Percentiles rank a stretch among this genome's conserved stretches.
These are phyloP conservation scores for Tulasnella sp. DNA, from an alignment of 768 basidiomycete genomes.

Conservation along the genomic window DNA sequence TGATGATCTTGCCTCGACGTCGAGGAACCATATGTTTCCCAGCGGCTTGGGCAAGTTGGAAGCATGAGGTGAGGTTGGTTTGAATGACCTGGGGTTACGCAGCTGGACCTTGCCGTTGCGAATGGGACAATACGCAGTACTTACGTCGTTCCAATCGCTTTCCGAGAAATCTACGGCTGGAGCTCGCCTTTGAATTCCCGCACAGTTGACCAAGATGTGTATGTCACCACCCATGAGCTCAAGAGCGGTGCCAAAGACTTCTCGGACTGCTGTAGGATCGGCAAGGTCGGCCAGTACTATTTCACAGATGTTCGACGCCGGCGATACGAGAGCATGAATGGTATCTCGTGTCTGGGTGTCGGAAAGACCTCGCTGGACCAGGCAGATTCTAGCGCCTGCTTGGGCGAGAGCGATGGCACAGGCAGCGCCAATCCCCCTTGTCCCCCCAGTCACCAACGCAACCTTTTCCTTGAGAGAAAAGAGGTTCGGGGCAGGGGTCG, in stretches of 20 bases:
- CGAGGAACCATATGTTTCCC: slow-evolving; percentile 74
- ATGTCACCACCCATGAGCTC: slow-evolving; percentile 39
- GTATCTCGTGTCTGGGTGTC: slow-evolving; percentile 28
- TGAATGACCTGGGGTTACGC: slow-evolving; percentile 49
- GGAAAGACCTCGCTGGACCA: slow-evolving; percentile 34
- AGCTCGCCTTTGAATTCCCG: slow-evolving; percentile 46
- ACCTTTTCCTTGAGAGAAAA: slow-evolving; percentile 12
- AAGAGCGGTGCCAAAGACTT: slow-evolving; percentile 38
- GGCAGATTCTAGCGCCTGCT: slow-evolving; percentile 40
- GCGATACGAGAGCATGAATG: slow-evolving; percentile 25
- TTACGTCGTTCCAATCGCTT: slow-evolving; percentile 58
- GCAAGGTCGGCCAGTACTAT: slow-evolving; percentile 47
- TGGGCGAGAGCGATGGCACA: slow-evolving; percentile 44
- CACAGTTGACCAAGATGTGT: slow-evolving; percentile 59
- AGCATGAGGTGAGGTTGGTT: slow-evolving; percentile 79
- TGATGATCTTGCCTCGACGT: slow-evolving; percentile 57
- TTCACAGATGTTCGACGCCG: slow-evolving; percentile 20
- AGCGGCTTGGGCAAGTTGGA: slow-evolving; percentile 75
- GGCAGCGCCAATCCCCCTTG: slow-evolving; percentile 41
- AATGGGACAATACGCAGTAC: slow-evolving; percentile 20
- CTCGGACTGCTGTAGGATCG: slow-evolving; percentile 37
- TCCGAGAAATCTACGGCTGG: slow-evolving; percentile 55
- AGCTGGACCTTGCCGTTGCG: slow-evolving; percentile 15
- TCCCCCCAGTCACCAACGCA: slow-evolving; percentile 10
- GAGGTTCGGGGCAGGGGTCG: neutral